phyloP scores from a whole-genome alignment of 2,329 filamentous ascomycete species.

The Aspergillus floridensis region DNA sequence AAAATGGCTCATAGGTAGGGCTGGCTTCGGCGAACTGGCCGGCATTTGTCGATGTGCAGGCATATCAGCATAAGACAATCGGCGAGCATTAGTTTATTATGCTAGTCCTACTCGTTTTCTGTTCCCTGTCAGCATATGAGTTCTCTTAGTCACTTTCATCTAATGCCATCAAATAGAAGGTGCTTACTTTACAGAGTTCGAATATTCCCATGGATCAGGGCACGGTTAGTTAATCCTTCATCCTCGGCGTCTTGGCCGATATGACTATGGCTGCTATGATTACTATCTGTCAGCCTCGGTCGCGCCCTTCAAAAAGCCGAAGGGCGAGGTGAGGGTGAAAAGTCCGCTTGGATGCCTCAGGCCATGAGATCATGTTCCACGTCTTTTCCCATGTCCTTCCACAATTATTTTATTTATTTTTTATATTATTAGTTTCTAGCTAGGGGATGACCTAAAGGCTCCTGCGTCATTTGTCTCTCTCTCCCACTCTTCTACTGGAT shows the following conservation, averaged over 20 bases:
- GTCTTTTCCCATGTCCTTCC: neutral
- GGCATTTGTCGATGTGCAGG: neutral
- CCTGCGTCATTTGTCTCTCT: too few species aligned
- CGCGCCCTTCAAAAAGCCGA: neutral
- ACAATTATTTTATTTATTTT: neutral
- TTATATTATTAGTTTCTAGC: neutral
- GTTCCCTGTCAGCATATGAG: too few species aligned
- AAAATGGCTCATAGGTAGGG: neutral
- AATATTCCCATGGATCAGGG: neutral
- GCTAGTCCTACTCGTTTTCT: too few species aligned
- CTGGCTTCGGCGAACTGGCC: neutral
- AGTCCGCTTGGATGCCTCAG: neutral
- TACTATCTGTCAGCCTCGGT: neutral
- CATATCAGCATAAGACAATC: neutral
- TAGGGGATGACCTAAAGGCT: too few species aligned
- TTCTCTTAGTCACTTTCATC: neutral
- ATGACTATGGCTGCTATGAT: neutral
- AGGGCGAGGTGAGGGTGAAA: neutral
- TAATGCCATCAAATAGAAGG: too few species aligned
- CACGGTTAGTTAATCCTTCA: neutral
- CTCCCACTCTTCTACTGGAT: too few species aligned
- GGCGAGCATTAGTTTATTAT: too few species aligned
- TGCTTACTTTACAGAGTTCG: too few species aligned
- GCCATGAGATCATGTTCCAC: neutral
- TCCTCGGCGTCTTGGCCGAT: neutral